Percentiles rank a stretch among this genome's conserved stretches.
Evolutionary conservation across 495 filamentous ascomycete species (phyloP).

Genomic region (Lasiosphaeria miniovina): DNA sequence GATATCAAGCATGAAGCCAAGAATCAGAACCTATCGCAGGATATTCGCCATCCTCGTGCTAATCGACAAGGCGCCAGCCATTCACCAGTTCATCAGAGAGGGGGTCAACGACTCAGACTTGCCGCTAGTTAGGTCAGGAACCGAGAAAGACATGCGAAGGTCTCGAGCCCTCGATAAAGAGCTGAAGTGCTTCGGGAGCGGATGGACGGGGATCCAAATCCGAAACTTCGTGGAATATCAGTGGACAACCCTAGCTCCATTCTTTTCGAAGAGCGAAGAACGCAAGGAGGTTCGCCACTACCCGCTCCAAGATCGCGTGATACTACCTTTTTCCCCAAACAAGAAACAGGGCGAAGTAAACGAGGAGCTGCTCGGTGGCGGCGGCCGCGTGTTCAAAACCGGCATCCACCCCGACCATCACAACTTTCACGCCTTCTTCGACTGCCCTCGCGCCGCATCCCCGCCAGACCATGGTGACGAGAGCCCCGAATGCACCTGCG

Average conservation of each 20-base stretch:
- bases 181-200: conserved; percentile 9
- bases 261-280: conserved; percentile 7
- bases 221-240: conserved; percentile 15
- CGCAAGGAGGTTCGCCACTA: background rate
- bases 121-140: background rate
- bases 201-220: conserved; percentile 7
- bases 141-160: background rate
- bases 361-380: background rate
- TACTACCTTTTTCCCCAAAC: background rate
- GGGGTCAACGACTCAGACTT: background rate
- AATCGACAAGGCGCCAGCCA: conserved; percentile 8
- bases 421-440: background rate
- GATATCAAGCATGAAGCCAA: too few relatives aligned
- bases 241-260: conserved; percentile 17
- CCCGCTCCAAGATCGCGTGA: background rate
- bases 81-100: conserved; percentile 20
- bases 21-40: conserved; percentile 8
- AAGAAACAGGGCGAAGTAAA: background rate
- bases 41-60: conserved; percentile 28
- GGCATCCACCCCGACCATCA: background rate
- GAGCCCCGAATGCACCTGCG: background rate
- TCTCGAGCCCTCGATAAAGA: background rate
- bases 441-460: background rate
- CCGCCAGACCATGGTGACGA: background rate
- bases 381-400: background rate